Conservation (phyloP, 2,329 filamentous ascomycete species). For the Myrmaecium sp. region DNA sequence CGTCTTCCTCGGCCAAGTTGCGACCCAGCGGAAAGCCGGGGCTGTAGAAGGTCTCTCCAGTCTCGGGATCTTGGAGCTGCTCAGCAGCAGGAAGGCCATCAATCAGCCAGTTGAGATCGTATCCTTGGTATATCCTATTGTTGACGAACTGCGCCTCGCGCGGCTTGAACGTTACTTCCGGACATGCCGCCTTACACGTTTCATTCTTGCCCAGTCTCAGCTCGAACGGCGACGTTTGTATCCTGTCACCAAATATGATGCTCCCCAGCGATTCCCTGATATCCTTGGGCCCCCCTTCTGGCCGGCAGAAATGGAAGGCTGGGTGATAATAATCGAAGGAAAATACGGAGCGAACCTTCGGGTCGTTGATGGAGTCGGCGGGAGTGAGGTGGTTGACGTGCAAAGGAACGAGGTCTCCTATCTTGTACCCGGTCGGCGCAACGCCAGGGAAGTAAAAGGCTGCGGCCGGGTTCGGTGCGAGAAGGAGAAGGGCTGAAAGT, state of each 20-base stretch:
- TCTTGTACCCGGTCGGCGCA: constrained; percentile 79
- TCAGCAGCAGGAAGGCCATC: constrained; percentile 88
- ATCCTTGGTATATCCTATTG: constrained; percentile 63
- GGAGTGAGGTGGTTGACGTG: constrained; percentile 89
- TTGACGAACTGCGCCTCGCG: constrained; percentile 65
- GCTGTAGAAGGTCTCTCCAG: constrained; percentile 68
- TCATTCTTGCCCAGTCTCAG: constrained; percentile 76
- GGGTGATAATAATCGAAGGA: constrained; percentile 93
- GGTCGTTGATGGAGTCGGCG: constrained; percentile 57
- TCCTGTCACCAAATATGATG: constrained; percentile 92
- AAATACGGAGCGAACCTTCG: constrained; percentile 77
- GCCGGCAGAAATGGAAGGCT: constrained; percentile 74
- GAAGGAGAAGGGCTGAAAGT: constrained; percentile 20
- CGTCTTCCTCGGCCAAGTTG: constrained; percentile 10
- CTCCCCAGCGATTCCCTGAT: constrained; percentile 83
- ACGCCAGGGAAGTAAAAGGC: constrained; percentile 96
- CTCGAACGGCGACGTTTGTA: constrained; percentile 90
- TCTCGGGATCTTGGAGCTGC: constrained; percentile 58
- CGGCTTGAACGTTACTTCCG: constrained; percentile 45
- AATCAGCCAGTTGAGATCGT: constrained; percentile 89
- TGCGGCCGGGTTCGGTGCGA: constrained; percentile 21
- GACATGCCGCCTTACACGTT: constrained; percentile 68
- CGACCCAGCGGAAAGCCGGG: constrained; percentile 73
- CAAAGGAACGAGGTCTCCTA: constrained; percentile 64
- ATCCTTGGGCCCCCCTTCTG: constrained; percentile 57